Evolutionary conservation across 1,139 yeast species (phyloP), one percentile per base, ranked within the genome.

Genomic region (Candida tetrigidarum): DNA sequence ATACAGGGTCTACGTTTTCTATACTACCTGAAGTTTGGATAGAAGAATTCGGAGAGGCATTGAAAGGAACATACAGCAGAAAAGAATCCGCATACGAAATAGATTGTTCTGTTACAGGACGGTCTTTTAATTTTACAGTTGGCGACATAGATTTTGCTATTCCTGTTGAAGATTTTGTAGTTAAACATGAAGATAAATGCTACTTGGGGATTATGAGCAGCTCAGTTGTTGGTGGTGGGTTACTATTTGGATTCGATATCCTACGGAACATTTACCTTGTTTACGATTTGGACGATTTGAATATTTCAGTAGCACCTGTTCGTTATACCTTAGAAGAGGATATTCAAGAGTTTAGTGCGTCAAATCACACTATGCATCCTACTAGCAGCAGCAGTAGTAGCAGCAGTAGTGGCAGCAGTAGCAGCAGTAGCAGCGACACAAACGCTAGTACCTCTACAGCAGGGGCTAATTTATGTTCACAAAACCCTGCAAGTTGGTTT

Each of bases 1-100:
- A 86, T 62, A 78, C 89, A 2, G 93, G 93, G 37, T 78, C 91
- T 7, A 80, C 91, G 2, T 62, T 81, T 40, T 71, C 85, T 4
- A 76, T 74, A 51, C 60, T 83, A 2, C 86, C 89, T 16, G 41
- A 55, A 1, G 57, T 52, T n/a, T 55, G 77, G 20, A 62, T 80
- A 11, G 55, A 57, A 3, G 50, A 60, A 3, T 62, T 83, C 45
- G 81, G 78, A 0, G 43, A 48, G 2, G 42, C 55, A 1, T 51
- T 78, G 5, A 68, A 71, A 36, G 55, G 46, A 14, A 45, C 42
- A 2, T 44, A 43, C 27, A 29, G 37, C 22, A 25, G 34, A 9
- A 36, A 41, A 5, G 37, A 43, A 23, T 33, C 29, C 7, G 39
- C 55, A 3, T 70, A 67, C 44, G 40, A 43, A 3, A 57, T 69